These are phyloP conservation scores for Dacryopinax spathularia DNA, from an alignment of 768 basidiomycete genomes.

Conservation along the genomic window DNA sequence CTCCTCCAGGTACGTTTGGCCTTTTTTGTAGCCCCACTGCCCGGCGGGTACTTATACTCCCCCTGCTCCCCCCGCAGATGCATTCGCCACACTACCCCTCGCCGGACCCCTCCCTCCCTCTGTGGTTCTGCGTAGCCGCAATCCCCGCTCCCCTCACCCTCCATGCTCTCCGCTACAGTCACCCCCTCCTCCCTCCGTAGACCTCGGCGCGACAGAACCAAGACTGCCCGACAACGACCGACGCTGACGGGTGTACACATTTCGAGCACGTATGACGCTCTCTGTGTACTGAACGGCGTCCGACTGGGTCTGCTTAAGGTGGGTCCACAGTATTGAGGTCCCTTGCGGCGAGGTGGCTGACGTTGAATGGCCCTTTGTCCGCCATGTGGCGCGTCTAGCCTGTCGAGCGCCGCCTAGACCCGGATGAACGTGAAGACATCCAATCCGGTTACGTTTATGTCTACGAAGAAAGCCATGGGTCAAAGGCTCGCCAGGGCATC, in stretches of 20 bases:
- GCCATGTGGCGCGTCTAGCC: too few species aligned
- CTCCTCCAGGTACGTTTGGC: not conserved
- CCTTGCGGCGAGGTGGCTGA: too few species aligned
- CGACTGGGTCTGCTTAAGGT: conserved; percentile 43
- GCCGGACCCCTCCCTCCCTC: not conserved
- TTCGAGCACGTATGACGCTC: conserved; percentile 49
- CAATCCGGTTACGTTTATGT: conserved; percentile 62
- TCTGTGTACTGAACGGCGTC: conserved; percentile 63
- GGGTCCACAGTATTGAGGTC: too few species aligned
- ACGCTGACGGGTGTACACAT: conserved; percentile 54
- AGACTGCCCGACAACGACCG: conserved; percentile 44
- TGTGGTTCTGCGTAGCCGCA: not conserved
- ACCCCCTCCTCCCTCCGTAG: conserved; percentile 9
- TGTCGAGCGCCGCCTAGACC: conserved; percentile 55
- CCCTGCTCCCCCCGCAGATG: not conserved
- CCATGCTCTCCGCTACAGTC: conserved; percentile 4
- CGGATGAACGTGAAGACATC: conserved; percentile 58
- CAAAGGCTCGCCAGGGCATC: conserved; percentile 53
- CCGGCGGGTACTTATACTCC: not conserved
- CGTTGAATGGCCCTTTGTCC: too few species aligned
- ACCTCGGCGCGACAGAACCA: conserved; percentile 13
- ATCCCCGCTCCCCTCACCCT: not conserved
- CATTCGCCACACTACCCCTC: too few species aligned
- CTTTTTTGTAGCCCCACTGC: not conserved
- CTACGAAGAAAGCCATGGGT: conserved; percentile 56